Conservation (phyloP, 139 green algal genomes). For the Micractinium sp. region DNA sequence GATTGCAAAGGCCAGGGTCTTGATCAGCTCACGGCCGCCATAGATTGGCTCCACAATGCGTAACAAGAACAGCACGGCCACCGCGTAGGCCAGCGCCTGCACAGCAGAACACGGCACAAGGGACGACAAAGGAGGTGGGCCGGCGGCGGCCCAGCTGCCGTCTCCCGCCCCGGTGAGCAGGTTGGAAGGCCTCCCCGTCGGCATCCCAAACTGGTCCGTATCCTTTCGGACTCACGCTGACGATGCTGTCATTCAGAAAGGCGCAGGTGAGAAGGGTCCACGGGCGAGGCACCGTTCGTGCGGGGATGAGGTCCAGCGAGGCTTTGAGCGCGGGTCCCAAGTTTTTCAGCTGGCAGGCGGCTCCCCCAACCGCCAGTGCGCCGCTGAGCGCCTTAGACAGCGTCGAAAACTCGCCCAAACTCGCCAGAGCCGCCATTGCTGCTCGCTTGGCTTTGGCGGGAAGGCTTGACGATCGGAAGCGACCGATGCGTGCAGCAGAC, state of each 20-base stretch:
- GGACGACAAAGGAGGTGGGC: neutral
- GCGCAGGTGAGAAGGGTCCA: neutral
- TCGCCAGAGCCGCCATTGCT: neutral
- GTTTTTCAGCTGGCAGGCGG: neutral
- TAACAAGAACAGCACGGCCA: slow-evolving; percentile 72
- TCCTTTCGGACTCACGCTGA: neutral
- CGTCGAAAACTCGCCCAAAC: neutral
- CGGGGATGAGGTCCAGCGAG: neutral
- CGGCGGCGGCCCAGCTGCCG: neutral
- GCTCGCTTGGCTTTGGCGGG: neutral
- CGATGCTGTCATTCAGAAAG: neutral
- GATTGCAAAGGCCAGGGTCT: slow-evolving; percentile 74
- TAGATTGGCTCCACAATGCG: slow-evolving; percentile 87
- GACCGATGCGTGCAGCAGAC: too few species aligned
- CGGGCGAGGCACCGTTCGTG: neutral
- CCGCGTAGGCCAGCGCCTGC: slow-evolving; percentile 71
- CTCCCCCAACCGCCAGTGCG: neutral
- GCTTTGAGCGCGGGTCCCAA: neutral
- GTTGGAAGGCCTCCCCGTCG: too few species aligned
- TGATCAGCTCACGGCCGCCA: slow-evolving; percentile 82
- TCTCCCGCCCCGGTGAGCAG: neutral
- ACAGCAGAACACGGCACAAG: neutral
- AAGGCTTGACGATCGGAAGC: too few species aligned
- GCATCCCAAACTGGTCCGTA: neutral
- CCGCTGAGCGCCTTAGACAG: neutral